phyloP scores from a whole-genome alignment of 768 basidiomycete genomes.

The Piloderma croceum region DNA sequence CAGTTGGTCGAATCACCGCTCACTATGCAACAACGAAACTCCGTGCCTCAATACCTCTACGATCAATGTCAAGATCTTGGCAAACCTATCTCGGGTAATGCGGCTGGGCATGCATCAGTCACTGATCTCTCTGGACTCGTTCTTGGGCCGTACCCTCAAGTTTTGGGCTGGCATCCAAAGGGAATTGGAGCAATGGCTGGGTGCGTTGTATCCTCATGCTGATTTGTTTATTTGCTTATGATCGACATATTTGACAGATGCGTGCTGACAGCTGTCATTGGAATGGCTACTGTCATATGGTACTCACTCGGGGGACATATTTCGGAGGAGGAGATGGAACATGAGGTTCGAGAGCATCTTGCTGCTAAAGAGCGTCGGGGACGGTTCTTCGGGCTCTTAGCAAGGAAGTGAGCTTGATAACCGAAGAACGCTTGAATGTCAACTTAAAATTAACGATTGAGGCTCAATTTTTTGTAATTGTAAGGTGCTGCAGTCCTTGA shows the following conservation, averaged over 20 bases:
- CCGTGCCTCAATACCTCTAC: conserved; percentile 48
- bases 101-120: conserved; percentile 68
- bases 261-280: conserved; percentile 76
- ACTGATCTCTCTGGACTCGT: conserved; percentile 64
- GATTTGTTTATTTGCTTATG: not conserved
- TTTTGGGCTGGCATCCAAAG: conserved; percentile 63
- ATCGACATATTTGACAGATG: conserved; percentile 45
- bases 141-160: conserved; percentile 68
- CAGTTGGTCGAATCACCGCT: conserved; percentile 82
- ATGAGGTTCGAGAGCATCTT: conserved; percentile 52
- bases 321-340: conserved; percentile 77
- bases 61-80: conserved; percentile 71
- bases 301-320: conserved; percentile 73
- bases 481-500: too few species aligned
- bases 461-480: too few species aligned
- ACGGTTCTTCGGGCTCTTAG: conserved; percentile 38
- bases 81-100: conserved; percentile 70
- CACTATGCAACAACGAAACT: conserved; percentile 49
- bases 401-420: not conserved
- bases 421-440: too few species aligned
- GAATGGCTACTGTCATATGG: conserved; percentile 81
- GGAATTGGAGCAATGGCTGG: conserved; percentile 76
- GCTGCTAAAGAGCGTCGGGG: conserved; percentile 53
- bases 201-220: conserved; percentile 27
- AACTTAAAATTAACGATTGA: too few species aligned